These are phyloP conservation scores for Onygenales sp. DNA, from an alignment of 2,329 filamentous ascomycete genomes.

Conservation along the genomic window DNA sequence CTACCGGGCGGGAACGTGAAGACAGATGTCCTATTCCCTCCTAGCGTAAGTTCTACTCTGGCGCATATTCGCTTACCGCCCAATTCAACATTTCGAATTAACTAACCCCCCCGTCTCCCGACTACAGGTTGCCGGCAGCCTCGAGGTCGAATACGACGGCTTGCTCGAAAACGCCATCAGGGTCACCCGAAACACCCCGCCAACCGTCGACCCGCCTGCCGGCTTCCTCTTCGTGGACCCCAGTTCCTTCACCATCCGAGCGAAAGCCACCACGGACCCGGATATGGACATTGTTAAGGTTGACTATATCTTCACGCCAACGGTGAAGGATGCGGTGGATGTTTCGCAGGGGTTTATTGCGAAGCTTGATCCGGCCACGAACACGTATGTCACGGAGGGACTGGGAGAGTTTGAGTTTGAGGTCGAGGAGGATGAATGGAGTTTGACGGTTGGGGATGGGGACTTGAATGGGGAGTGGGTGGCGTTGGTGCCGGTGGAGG, in stretches of 20 bases:
- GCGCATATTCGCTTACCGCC: not conserved
- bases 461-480: slow-evolving; percentile 11
- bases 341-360: slow-evolving; percentile 3
- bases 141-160: slow-evolving; percentile 11
- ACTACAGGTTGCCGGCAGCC: slow-evolving; percentile 4
- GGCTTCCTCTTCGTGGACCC: slow-evolving; percentile 11
- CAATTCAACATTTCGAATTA: not conserved
- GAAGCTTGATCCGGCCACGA: slow-evolving; percentile 8
- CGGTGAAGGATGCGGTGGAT: slow-evolving; percentile 6
- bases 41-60: not conserved
- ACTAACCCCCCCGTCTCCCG: too few relatives aligned
- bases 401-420: slow-evolving; percentile 13
- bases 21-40: not conserved
- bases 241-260: slow-evolving; percentile 6
- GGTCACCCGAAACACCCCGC: slow-evolving; percentile 6
- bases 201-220: slow-evolving; percentile 2
- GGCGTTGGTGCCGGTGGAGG: not conserved
- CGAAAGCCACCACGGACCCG: slow-evolving; percentile 1
- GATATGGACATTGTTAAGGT: slow-evolving; percentile 7
- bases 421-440: slow-evolving; percentile 11
- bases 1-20: not conserved
- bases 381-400: slow-evolving; percentile 6
- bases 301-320: slow-evolving; percentile 11
- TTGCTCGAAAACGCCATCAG: slow-evolving; percentile 6
- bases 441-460: slow-evolving; percentile 3